Base-by-base conservation (phyloP, 345 rosid genomes). In the Citrus glauca region DNA sequence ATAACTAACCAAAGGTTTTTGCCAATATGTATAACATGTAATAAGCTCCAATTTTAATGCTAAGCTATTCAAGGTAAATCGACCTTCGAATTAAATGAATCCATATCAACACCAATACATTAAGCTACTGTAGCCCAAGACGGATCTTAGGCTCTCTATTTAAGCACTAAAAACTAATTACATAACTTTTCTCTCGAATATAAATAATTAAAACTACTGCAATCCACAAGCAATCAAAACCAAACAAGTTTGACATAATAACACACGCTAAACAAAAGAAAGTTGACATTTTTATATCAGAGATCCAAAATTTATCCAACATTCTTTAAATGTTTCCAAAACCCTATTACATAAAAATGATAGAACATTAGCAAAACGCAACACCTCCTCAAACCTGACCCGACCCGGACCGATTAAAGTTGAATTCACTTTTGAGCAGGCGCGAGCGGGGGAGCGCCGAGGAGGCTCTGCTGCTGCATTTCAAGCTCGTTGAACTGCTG, bases 391-490 rank as follows among this genome's bases (percentile, higher is more conserved):
- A 71, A 53, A 83, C 81, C 78, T 76, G 68, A 37, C 57, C 63
- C 7, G 53, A 50, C 5, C 37, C 77, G 4, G 7, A 2, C 59
- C 19, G 57, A 22, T 0, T 22, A 17, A 37, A 37, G 6, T 61
- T 16, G 9, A 9, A 13, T 42, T 74, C 79, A 84, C 82, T 83
- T 75, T 69, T 71, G 77, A 66, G 81, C 50, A 25, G 82, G 7
- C 25, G 40, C 76, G 9, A 76, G 71, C 9, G 93, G 82, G 4
- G 91, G 88, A 35, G 90, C 80, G n/a, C 97, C 94, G 14, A 92
- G 94, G 53, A 92, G 91, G 81, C 91, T 89, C 24, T 87, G 90
- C 42, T 88, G 91, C 66, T 92, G 97, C 80, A 90, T 83, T 80
- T 92, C 91, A 35, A 90, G 73, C 6, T 92, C 97, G 27, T 27